phyloP scores from a whole-genome alignment of 1,284 basidiomycete genomes.

The Fistulinella staudtii region DNA sequence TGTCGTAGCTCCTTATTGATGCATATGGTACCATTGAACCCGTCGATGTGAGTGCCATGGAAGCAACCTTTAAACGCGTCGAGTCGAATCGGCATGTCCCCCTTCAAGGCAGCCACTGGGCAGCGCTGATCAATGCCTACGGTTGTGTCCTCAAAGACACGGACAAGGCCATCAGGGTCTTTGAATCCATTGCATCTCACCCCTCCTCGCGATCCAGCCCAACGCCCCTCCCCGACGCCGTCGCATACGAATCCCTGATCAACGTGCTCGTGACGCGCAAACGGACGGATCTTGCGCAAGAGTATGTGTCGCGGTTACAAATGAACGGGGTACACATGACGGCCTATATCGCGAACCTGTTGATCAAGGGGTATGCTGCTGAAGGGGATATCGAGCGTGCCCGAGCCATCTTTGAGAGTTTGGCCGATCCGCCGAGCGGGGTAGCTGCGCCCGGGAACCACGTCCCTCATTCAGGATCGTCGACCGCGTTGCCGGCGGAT shows the following conservation, averaged over 20 bases:
- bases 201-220: slow-evolving; percentile 37
- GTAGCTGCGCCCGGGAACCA: slow-evolving; percentile 91
- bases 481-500: slow-evolving; percentile 29
- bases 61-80: slow-evolving; percentile 66
- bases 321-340: slow-evolving; percentile 78
- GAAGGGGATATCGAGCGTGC: slow-evolving; percentile 69
- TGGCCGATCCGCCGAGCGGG: slow-evolving; percentile 83
- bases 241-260: slow-evolving; percentile 89
- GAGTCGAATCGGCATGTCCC: slow-evolving; percentile 48
- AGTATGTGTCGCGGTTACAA: slow-evolving; percentile 65
- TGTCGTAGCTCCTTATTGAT: slow-evolving; percentile 77
- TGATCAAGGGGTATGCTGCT: slow-evolving; percentile 87
- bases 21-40: slow-evolving; percentile 87
- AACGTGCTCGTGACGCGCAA: slow-evolving; percentile 82
- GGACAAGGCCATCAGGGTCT: slow-evolving; percentile 71
- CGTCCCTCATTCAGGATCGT: slow-evolving; percentile 47
- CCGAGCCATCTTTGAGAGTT: slow-evolving; percentile 77
- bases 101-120: slow-evolving; percentile 88
- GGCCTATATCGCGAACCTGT: slow-evolving; percentile 91
- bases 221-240: slow-evolving; percentile 65
- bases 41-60: slow-evolving; percentile 74
- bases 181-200: slow-evolving; percentile 68
- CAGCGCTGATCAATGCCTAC: slow-evolving; percentile 87
- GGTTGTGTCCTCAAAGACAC: slow-evolving; percentile 82
- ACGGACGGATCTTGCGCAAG: slow-evolving; percentile 74